Evolutionary conservation across 192 early-diverging fungal species (phyloP).

Genomic region (Haplosporangium gracile): DNA sequence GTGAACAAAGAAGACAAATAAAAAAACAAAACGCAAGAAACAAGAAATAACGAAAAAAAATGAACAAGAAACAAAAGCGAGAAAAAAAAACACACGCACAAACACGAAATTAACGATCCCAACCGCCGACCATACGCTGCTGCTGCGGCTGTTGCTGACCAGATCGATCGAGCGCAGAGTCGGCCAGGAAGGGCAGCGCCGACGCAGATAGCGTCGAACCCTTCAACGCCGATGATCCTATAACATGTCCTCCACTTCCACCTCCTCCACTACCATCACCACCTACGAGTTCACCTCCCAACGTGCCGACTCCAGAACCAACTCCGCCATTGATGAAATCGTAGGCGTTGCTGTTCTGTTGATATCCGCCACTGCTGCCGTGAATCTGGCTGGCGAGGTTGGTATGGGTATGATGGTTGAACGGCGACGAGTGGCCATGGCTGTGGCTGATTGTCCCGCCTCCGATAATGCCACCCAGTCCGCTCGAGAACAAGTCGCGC

Average conservation of each 20-base stretch:
- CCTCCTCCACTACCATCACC: not conserved
- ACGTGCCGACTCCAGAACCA: not conserved
- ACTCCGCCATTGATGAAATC: not conserved
- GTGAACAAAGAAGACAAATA: not conserved
- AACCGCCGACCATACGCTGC: constrained; percentile 18
- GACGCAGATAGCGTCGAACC: constrained; percentile 38
- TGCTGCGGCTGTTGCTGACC: constrained; percentile 24
- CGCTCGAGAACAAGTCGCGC: constrained; percentile 50
- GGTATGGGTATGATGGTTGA: constrained; percentile 19
- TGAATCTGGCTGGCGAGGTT: not conserved
- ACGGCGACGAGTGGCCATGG: not conserved
- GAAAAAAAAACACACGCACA: not conserved
- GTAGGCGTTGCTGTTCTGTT: not conserved
- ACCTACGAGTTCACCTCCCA: not conserved
- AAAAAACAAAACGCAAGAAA: not conserved
- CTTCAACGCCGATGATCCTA: not conserved
- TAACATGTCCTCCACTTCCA: not conserved
- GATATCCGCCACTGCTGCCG: not conserved
- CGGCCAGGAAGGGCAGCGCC: constrained; percentile 34
- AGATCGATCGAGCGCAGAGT: constrained; percentile 26
- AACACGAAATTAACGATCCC: constrained; percentile 23
- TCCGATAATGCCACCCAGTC: constrained; percentile 49
- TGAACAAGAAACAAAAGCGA: not conserved
- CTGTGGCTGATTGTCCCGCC: constrained; percentile 42
- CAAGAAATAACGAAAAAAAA: not conserved